Conservation (phyloP, 768 basidiomycete genomes). For the Crucibulum laeve region DNA sequence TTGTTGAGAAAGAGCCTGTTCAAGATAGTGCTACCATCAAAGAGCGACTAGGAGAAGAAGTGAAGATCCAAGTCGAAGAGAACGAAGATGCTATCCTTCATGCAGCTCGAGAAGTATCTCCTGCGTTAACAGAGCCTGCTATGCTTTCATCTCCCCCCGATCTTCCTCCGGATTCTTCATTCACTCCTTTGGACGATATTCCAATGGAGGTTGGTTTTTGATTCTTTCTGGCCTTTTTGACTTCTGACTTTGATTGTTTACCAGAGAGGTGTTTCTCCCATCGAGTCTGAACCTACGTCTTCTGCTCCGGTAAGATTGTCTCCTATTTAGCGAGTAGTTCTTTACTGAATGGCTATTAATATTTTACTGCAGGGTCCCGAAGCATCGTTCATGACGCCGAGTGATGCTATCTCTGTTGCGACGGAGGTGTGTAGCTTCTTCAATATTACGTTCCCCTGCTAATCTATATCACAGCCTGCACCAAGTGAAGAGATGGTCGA, state of each 20-base stretch:
- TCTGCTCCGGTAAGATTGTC: too few relatives aligned
- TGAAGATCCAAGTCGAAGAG: too few relatives aligned
- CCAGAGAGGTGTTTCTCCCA: too few relatives aligned
- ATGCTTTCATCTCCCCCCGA: conserved; percentile 14
- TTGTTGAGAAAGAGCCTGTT: too few relatives aligned
- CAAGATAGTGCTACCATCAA: too few relatives aligned
- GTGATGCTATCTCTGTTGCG: not conserved
- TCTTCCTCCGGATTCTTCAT: conserved; percentile 12
- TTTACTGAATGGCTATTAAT: not conserved
- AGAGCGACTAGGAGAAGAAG: too few relatives aligned
- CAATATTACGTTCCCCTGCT: too few relatives aligned
- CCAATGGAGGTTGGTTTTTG: not conserved
- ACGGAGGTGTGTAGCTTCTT: not conserved
- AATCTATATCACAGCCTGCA: too few relatives aligned
- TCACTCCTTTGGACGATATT: not conserved
- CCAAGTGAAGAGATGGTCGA: too few relatives aligned
- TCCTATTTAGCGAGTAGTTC: too few relatives aligned
- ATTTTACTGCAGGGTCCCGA: not conserved
- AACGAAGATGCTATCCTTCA: conserved; percentile 1
- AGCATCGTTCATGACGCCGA: not conserved
- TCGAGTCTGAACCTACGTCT: too few relatives aligned
- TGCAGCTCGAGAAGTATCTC: conserved; percentile 12
- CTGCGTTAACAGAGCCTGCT: conserved; percentile 12
- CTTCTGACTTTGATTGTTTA: too few relatives aligned
- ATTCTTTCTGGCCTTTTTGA: not conserved